phyloP scores from a whole-genome alignment of 2,329 filamentous ascomycete genomes.

The Penicillium sp. region DNA sequence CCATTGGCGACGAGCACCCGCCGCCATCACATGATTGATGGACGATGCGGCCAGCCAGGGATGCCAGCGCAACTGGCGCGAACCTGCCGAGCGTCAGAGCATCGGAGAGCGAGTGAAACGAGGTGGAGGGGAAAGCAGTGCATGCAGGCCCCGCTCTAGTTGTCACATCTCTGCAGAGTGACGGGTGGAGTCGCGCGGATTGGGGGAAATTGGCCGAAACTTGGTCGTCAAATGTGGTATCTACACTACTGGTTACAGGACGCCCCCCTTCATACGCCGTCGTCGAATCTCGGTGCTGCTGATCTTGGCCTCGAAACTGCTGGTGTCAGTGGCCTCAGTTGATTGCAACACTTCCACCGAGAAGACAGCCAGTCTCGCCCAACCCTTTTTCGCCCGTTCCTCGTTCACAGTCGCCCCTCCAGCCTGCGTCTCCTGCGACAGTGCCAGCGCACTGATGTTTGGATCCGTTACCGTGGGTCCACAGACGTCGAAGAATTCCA shows the following conservation, averaged over 20 bases:
- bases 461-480: constrained; percentile 84
- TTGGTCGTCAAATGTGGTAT: constrained; percentile 5
- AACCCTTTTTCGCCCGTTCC: constrained; percentile 69
- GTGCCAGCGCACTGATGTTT: constrained; percentile 70
- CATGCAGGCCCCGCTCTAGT: constrained; percentile 17
- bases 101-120: constrained; percentile 21
- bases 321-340: constrained; percentile 47
- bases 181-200: constrained; percentile 14
- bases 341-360: constrained; percentile 84
- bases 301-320: constrained; percentile 70
- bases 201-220: constrained; percentile 16
- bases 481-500: constrained; percentile 79
- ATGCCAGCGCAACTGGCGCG: constrained; percentile 27
- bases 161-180: constrained; percentile 25
- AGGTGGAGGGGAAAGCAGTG: constrained; percentile 11
- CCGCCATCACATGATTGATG: constrained; percentile 37
- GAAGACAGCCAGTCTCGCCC: constrained; percentile 69
- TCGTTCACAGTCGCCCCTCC: constrained; percentile 83
- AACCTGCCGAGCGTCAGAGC: constrained; percentile 24
- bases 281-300: constrained; percentile 81
- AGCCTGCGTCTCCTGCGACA: constrained; percentile 79
- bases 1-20: constrained; percentile 25
- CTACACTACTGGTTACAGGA: constrained; percentile 20
- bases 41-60: constrained; percentile 32
- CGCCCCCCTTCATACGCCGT: constrained; percentile 40